Conservation (phyloP, 202 grass and related monocot species). For the Panicum hallii region DNA sequence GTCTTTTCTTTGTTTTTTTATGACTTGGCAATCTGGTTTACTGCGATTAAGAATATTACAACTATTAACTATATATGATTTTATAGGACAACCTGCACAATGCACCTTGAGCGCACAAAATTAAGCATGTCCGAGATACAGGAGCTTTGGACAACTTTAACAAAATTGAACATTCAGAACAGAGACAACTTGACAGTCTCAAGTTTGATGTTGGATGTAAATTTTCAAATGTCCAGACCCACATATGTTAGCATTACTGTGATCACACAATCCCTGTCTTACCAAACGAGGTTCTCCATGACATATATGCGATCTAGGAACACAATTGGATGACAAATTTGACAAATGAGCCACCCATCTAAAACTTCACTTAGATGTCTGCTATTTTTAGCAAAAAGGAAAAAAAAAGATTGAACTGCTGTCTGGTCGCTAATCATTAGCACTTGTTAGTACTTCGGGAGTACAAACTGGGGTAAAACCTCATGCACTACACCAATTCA, state of each 20-base stretch:
- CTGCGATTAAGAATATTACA: neutral
- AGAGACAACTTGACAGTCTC: neutral
- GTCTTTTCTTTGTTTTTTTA: neutral
- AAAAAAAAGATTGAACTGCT: neutral
- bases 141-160: neutral
- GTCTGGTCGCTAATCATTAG: neutral
- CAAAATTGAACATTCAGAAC: neutral
- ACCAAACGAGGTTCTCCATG: neutral
- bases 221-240: neutral
- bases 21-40: neutral
- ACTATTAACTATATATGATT: conserved; percentile 9
- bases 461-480: neutral
- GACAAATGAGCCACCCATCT: neutral
- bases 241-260: neutral
- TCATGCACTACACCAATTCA: neutral
- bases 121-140: neutral
- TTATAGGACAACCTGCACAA: neutral
- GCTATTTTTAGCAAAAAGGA: conserved; percentile 35
- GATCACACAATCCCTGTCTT: neutral
- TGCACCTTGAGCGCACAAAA: neutral
- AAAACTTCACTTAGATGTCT: neutral
- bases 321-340: neutral
- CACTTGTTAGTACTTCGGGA: neutral
- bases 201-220: neutral
- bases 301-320: neutral